phyloP scores from a whole-genome alignment of 192 early-diverging fungal genomes.

The Podochytrium sp. region DNA sequence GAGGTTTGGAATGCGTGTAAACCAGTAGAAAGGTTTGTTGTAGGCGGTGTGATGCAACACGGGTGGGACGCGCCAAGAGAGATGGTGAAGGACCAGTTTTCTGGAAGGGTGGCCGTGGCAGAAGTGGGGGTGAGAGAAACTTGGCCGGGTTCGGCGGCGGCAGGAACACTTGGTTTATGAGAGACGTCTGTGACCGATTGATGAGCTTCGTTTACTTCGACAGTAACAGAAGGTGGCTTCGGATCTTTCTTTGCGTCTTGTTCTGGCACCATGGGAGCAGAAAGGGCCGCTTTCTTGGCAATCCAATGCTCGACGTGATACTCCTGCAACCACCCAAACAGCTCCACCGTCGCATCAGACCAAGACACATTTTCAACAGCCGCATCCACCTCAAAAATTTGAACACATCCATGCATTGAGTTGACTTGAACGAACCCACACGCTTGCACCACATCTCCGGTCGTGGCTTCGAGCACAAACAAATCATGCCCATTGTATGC shows the following conservation, averaged over 20 bases:
- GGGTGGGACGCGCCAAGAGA: constrained; percentile 3
- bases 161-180: no score
- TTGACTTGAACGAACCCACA: background rate
- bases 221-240: no score
- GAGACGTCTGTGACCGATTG: no score
- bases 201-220: no score
- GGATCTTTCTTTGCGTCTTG: no score
- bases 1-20: constrained; percentile 14
- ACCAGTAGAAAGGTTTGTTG: constrained; percentile 16
- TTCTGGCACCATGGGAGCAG: background rate
- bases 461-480: background rate
- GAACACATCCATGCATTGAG: background rate
- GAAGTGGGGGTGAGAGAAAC: no score
- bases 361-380: constrained; percentile 2
- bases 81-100: constrained; percentile 3
- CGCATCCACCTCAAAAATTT: constrained; percentile 18
- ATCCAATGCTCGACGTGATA: background rate
- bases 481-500: background rate
- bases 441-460: background rate
- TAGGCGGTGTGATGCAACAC: background rate
- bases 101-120: no score
- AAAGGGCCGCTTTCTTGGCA: background rate
- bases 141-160: no score
- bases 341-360: constrained; percentile 17
- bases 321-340: constrained; percentile 21